Evolutionary conservation across 108 stramenopile species (phyloP).

Genomic region (Chaetoceros muelleri): DNA sequence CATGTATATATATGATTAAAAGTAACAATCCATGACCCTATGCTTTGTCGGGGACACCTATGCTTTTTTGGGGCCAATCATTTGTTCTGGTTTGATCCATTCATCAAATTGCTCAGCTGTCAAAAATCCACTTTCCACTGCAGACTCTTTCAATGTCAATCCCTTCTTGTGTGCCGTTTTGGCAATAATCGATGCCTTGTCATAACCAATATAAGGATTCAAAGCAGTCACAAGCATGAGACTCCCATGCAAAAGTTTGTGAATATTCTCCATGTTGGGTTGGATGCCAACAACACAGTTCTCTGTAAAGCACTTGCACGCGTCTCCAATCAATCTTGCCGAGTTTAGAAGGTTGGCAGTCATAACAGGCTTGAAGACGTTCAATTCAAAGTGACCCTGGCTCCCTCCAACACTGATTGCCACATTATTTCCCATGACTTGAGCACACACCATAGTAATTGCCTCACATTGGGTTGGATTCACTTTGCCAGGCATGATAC

Average conservation of each 20-base stretch:
- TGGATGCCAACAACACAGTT: conserved; percentile 85
- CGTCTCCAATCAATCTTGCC: conserved; percentile 90
- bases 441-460: conserved; percentile 96
- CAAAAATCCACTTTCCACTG: conserved; percentile 77
- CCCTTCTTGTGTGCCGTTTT: conserved; percentile 94
- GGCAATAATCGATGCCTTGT: conserved; percentile 94
- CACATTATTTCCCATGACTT: conserved; percentile 97
- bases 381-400: conserved; percentile 97
- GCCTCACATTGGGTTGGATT: conserved; percentile 99
- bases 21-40: too few relatives aligned
- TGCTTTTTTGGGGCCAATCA: conserved; percentile 80
- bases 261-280: conserved; percentile 78
- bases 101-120: conserved; percentile 92
- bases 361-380: conserved; percentile 99
- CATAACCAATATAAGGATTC: conserved; percentile 97
- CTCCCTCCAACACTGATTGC: conserved; percentile 87
- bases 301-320: conserved; percentile 67
- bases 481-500: conserved; percentile 99
- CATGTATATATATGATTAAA: too few relatives aligned
- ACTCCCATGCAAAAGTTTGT: conserved; percentile 74
- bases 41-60: too few relatives aligned
- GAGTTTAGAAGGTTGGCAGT: conserved; percentile 83
- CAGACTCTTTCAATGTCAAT: conserved; percentile 84
- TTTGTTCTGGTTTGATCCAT: conserved; percentile 92
- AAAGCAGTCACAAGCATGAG: conserved; percentile 98